phyloP scores from a whole-genome alignment of 2,329 filamentous ascomycete genomes.

The Ophiosphaerella narmari region DNA sequence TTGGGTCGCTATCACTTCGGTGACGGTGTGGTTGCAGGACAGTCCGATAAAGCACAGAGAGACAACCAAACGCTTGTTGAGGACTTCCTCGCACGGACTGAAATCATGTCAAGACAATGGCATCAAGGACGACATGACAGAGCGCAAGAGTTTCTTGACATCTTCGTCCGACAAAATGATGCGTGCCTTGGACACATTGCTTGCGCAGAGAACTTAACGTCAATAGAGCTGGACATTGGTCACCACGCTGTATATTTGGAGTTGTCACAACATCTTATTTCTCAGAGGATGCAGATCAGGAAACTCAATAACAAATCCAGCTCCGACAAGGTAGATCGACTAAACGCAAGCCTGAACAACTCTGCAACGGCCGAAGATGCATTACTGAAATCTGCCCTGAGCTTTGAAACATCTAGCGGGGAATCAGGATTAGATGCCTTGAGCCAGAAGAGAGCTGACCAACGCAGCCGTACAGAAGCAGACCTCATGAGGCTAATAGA shows the following conservation, averaged over 20 bases:
- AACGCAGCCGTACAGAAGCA: constrained; percentile 13
- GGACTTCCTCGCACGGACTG: constrained; percentile 58
- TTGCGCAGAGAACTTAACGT: constrained; percentile 50
- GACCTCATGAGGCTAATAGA: constrained; percentile 19
- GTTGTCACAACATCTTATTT: constrained; percentile 58
- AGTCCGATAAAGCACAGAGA: constrained; percentile 50
- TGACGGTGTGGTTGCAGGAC: constrained; percentile 49
- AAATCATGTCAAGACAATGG: constrained; percentile 57
- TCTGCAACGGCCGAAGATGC: constrained; percentile 57
- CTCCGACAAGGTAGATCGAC: constrained; percentile 44
- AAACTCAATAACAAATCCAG: constrained; percentile 43
- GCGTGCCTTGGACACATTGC: constrained; percentile 44
- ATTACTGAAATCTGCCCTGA: constrained; percentile 52
- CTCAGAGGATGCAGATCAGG: constrained; percentile 55
- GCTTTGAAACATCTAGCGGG: constrained; percentile 17
- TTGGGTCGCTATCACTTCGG: constrained; percentile 60
- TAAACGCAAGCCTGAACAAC: constrained; percentile 54
- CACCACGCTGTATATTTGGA: constrained; percentile 62
- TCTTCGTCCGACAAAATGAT: constrained; percentile 54
- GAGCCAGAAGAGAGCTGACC: constrained; percentile 15
- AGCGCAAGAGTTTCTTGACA: constrained; percentile 61
- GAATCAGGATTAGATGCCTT: constrained; percentile 21
- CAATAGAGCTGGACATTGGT: constrained; percentile 51
- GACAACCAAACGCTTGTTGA: constrained; percentile 53
- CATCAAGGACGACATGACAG: constrained; percentile 56